Percentiles rank a stretch among this genome's conserved stretches.
phyloP scores from a whole-genome alignment of 371 early-diverging fungal species.

The Mortierella sp. region DNA sequence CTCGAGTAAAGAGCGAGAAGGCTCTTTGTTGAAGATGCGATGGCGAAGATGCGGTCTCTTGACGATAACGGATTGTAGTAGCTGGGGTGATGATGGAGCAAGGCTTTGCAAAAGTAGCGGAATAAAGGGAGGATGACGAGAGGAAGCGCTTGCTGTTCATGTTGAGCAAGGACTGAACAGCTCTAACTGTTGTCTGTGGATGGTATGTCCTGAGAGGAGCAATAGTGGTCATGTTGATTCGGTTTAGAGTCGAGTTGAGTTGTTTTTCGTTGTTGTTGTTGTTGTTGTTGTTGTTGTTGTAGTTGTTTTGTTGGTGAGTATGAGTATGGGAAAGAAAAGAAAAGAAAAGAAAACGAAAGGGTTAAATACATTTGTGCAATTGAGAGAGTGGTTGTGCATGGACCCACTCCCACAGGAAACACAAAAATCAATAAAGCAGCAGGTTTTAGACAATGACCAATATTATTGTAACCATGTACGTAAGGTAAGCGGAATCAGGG shows the following conservation, averaged over 20 bases:
- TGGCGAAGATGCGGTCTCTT: background rate
- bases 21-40: constrained; percentile 20
- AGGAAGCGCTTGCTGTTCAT: constrained; percentile 14
- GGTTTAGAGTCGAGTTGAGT: background rate
- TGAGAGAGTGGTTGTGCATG: no score
- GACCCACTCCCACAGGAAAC: no score
- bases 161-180: constrained; percentile 19
- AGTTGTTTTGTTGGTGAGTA: background rate
- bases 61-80: constrained; percentile 37
- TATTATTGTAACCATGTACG: no score
- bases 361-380: background rate
- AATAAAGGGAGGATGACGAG: background rate
- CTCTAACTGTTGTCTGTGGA: constrained; percentile 2
- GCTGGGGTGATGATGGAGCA: constrained; percentile 43
- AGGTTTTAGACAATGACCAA: no score
- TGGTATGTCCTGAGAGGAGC: constrained; percentile 15
- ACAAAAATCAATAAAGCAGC: no score
- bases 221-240: constrained; percentile 10
- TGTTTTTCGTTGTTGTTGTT: background rate
- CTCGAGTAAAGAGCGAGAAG: constrained; percentile 26
- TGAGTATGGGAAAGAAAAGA: background rate
- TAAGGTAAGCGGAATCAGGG: background rate
- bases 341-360: background rate
- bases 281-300: background rate
- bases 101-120: constrained; percentile 20